Evolutionary conservation across 1,139 yeast genomes (phyloP), one percentile per base, ranked within the genome.

Genomic region (Geotrichum siamense): DNA sequence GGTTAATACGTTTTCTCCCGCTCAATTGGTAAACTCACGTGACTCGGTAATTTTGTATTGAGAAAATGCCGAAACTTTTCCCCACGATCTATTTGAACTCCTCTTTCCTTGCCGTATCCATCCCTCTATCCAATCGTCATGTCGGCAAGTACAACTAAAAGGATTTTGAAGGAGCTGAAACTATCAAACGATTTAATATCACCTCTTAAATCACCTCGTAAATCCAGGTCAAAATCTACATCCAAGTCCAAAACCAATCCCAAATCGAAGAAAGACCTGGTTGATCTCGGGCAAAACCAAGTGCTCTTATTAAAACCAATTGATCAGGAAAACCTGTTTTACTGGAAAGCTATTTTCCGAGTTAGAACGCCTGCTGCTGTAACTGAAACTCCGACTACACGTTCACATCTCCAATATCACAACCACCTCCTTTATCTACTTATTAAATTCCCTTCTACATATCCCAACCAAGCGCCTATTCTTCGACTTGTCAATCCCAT

Each of bases 401-500:
- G 17, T 10, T 30, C 34, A 4, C 21, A 30, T 10, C 21, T 30
- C 6, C 15, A n/a, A 16, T 30, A 30, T 30, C 21, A 30, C 21
- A 17, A 17, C 6, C 34, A 30, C 5, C 19, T 30, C 5, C 21
- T 30, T 13, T 30, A 30, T 16, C 8, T 30, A 10, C 15, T 30
- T 15, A 30, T 30, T 17, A 5, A 30, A n/a, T 30, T 30, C 16
- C 34, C 34, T 13, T 19, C 15, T 10, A 30, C 16, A 12, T 30
- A 30, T 30, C 34, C 34, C 5, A 30, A 30, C n/a, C 15, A 30
- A n/a, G 15, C 34, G 6, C 34, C 34, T 5, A 8, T 16, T 4
- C 34, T 30, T 15, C 34, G 34, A 16, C 34, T 30, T 30, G 5
- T 30, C 10, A 30, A 30, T 12, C 34, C 34, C 21, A 30, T 30